Percentiles rank a stretch among this genome's conserved stretches.
These are phyloP conservation scores for Austroboletus eburneus DNA, from an alignment of 768 basidiomycete species.

Conservation along the genomic window DNA sequence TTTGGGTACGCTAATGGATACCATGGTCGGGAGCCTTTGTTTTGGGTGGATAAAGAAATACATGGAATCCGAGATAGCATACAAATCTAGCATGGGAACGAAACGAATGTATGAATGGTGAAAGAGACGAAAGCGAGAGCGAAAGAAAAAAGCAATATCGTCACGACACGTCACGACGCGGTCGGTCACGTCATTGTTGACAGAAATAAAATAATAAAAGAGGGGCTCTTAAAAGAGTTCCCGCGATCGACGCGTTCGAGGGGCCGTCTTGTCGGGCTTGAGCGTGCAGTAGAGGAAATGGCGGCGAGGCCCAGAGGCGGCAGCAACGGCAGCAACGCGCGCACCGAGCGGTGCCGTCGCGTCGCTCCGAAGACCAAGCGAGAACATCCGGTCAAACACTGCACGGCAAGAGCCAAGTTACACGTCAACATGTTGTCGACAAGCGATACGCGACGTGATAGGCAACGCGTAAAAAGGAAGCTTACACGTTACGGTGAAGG, in stretches of 20 bases:
- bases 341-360: slow-evolving; percentile 57
- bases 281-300: slow-evolving; percentile 83
- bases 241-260: slow-evolving; percentile 44
- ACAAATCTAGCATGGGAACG: not conserved
- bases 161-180: too few relatives aligned
- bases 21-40: not conserved
- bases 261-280: slow-evolving; percentile 49
- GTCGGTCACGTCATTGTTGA: too few relatives aligned
- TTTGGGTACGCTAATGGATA: slow-evolving; percentile 16
- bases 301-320: slow-evolving; percentile 68
- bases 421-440: not conserved
- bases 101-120: not conserved
- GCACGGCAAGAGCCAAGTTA: too few relatives aligned
- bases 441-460: not conserved
- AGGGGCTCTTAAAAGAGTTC: slow-evolving; percentile 21
- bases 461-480: not conserved
- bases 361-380: slow-evolving; percentile 72
- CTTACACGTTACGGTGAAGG: slow-evolving; percentile 81
- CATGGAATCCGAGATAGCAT: slow-evolving; percentile 17
- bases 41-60: slow-evolving; percentile 13
- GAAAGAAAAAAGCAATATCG: not conserved
- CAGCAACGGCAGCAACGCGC: slow-evolving; percentile 62
- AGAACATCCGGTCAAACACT: slow-evolving; percentile 93
- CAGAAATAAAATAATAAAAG: too few relatives aligned
- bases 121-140: not conserved